Base-by-base conservation (phyloP, 2,329 filamentous ascomycete species). In the Lecanoromycetidae sp. region DNA sequence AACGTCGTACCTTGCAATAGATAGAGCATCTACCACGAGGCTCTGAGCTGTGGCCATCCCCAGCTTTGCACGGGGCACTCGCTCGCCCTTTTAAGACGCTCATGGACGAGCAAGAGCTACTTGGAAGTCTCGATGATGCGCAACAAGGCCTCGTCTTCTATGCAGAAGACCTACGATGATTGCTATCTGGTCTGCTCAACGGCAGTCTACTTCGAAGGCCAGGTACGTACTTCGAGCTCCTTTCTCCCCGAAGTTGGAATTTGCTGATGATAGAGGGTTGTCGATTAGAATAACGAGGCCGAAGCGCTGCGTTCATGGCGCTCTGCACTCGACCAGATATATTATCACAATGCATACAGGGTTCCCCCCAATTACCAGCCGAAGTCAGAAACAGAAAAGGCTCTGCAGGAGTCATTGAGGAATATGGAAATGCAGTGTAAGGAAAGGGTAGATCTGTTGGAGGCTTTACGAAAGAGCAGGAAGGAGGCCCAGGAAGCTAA, bases 141-240 rank as follows among this genome's bases (percentile, higher is more conserved):
- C 30, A 55, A 54, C 63, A 79, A 79, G 61, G 71, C 72, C 53
- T 74, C 80, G 61, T 79, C 83, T 65, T 79, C 80, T 53, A 79
- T 95, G 64, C 90, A 96, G 69, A 95, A 94, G 75, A 94, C 87
- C 47, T 96, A 96, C 68, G 90, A 96, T 69, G 87, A 96, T 65
- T 88, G 84, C 65, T 95, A 94, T 67, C 69, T 95, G 57, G 87
- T 83, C 61, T 95, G 88, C 67, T 95, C 88, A 12, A 96, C 88
- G 1, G 90, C 90, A 32, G 85, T 94, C 44, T 95, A 94, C 68
- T 95, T 94, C 64, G 91, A 98, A 69, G 79, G 82, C 62, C 83
- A 93, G 77, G 87, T 93, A 67, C 55, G 65, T 58, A 13, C 26
- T 36, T 17, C 27, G 35, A 25, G 15, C 15, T 37, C 35, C n/a